Base-by-base conservation (phyloP, 2,329 filamentous ascomycete species). In the Colletotrichum sp. region DNA sequence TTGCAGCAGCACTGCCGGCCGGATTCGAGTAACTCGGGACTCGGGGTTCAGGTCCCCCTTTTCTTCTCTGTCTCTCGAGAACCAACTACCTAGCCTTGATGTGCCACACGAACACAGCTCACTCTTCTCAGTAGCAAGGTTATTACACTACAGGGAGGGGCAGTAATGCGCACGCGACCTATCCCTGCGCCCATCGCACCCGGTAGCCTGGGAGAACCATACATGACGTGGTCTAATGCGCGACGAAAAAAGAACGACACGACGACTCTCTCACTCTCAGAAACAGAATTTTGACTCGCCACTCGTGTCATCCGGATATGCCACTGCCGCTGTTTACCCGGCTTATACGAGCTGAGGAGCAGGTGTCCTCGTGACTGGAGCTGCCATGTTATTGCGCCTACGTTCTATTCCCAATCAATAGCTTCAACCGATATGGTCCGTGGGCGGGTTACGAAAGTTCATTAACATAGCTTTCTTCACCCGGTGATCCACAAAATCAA, bases 221-320 rank as follows among this genome's bases (percentile, higher is more conserved):
- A 24, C 61, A 24, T 61, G 16, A 32, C 32, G 36, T 36, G 43
- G 34, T 64, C 21, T 26, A 43, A 43, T 36, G 32, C 60, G 30
- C 21, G 32, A 36, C 30, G 13, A 38, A 30, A 64, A 64, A 60
- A 38, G n/a, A 30, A 21, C 21, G 60, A 28, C 18, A 61, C 56
- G 56, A 60, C 56, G 28, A n/a, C 26, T n/a, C 43, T 48, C 43
- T n/a, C 8, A 38, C 58, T 34, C 18, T 34, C 28, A 48, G 55
- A 73, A 73, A 70, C 58, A 6, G 32, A 61, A 26, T 58, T 48
- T 71, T 66, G 67, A 71, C 67, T 73, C 71, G 71, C 43, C 55
- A 16, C 52, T 8, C 58, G 68, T 75, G 30, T 66, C 72, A 32
- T 30, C 55, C 60, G 61, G 72, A 64, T 60, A 66, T 61, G 36